Base-by-base conservation (phyloP, 139 green algal species). In the Yamagishiella unicocca region DNA sequence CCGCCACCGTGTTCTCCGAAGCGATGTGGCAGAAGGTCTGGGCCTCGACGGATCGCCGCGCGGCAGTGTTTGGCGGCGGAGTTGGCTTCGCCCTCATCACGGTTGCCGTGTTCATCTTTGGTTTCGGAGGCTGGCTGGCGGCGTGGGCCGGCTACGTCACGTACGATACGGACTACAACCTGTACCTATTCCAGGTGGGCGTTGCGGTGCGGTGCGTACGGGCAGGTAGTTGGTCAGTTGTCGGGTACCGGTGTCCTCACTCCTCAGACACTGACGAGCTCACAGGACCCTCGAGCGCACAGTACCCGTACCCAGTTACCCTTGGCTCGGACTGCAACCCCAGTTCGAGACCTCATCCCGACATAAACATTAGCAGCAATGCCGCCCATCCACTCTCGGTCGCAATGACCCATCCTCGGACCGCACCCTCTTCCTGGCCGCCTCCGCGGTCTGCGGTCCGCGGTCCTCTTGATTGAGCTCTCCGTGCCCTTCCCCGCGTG, bases 11-110 rank as follows among this genome's bases (percentile, higher is more conserved):
- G n/a, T 97, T 96, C 87, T 94, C 84, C 19, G 95, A 98, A 75
- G 95, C 94, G 37, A 94, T 97, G 77, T 98, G 95, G 95, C 95
- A 97, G 89, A 86, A 87, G 78, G 80, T 94, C 37, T 96, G 94
- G 94, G 93, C 94, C 17, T 85, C 72, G 9, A n/a, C 66, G 3
- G 53, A 66, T 38, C 38, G 31, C 5, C 22, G 40, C 10, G 74
- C 88, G 0, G 78, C 95, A 31, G 24, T 76, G 22, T 82, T 90
- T 35, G 92, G 91, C 55, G 88, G 91, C 46, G 42, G 31, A 22
- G 22, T 92, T 8, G 92, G 89, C 40, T 83, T 43, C 29, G 42
- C 31, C 5, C 54, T 88, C 8, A 88, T 93, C 83, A 92, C 82
- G 3, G 2, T 91, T 0, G 64, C 93, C 4, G 91, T 95, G 2